Evolutionary conservation across 352 stramenopile species (phyloP), one percentile per base, ranked within the genome.

Genomic region (Peronospora farinosa): DNA sequence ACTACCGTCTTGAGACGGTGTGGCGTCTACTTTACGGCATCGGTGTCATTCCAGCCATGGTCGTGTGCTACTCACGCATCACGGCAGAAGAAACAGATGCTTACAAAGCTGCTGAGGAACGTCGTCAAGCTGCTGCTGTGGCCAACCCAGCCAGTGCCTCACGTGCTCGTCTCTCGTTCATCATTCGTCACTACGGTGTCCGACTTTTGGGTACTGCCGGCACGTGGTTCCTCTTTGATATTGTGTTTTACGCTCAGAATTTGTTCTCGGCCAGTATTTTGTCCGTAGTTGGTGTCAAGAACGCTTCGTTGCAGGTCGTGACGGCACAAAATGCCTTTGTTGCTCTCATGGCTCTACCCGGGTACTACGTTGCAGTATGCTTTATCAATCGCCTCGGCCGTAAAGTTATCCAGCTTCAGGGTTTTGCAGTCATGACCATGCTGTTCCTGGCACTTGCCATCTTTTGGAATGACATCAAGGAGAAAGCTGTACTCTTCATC

Each of bases 211-310:
- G 80, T 1, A 87, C 74, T 32, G 80, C 83, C 0, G 78, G 74
- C 48, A 76, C 75, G 41, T 95, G 84, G 81, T 91, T 95, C 57
- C 71, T 92, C 9, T 90, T 92, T 52, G 84, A 92, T 51, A 84
- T 95, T 45, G 73, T 88, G 2, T 92, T 84, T 45, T 88, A 86
- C 54, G 74, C 78, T 2, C 75, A 88, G 53, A 86, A 85, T 41
- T 57, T 92, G 11, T 92, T 91, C 54, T 86, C 76, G 9, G 76
- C 76, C 11, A 83, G 65, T 28, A 86, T 90, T 28, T 33, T 88
- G 28, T 67, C 62, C 0, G 72, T 87, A 12, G 59, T 88, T 8
- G 76, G 76, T 13, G 62, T 84, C n/a, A 15, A 64, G 0, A 53
- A 85, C 40, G n/a, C 62, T 1, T 78, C 72, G 5, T 57, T 90